Conservation (phyloP, 2,329 filamentous ascomycete genomes). For the Hysterium pulicare region DNA sequence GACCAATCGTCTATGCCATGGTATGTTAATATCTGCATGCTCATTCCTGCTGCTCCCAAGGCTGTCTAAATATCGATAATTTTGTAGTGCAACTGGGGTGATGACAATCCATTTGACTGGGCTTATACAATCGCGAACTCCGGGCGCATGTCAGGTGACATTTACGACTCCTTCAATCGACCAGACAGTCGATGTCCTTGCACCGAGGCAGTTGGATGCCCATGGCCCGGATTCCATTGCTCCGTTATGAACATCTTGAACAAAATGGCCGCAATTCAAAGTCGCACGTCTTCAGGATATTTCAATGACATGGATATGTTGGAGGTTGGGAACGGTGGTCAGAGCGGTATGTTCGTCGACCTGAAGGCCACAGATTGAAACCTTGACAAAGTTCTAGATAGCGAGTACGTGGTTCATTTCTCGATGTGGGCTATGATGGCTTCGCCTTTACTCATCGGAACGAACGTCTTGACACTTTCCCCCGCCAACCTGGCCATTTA, state of each 20-base stretch:
- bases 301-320: slow-evolving; percentile 51
- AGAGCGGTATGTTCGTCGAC: slow-evolving; percentile 14
- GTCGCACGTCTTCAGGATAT: slow-evolving; percentile 42
- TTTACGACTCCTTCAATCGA: slow-evolving; percentile 46
- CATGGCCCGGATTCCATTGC: slow-evolving; percentile 47
- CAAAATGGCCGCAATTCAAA: slow-evolving; percentile 43
- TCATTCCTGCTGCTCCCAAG: not conserved
- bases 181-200: slow-evolving; percentile 44
- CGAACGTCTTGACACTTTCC: slow-evolving; percentile 39
- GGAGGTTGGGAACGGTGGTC: slow-evolving; percentile 46
- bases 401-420: slow-evolving; percentile 46
- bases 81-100: slow-evolving; percentile 48
- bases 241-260: slow-evolving; percentile 50
- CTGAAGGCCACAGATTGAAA: not conserved
- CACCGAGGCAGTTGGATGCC: slow-evolving; percentile 40
- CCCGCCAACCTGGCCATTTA: slow-evolving; percentile 45
- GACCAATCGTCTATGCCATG: slow-evolving; percentile 46
- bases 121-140: slow-evolving; percentile 47
- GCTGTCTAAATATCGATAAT: not conserved
- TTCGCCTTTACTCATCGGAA: slow-evolving; percentile 49
- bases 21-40: not conserved
- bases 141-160: slow-evolving; percentile 47
- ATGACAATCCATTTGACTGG: slow-evolving; percentile 47
- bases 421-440: slow-evolving; percentile 50
- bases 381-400: slow-evolving; percentile 25